Evolutionary conservation across 768 basidiomycete species (phyloP).

Genomic region (Pisolithus microcarpus): DNA sequence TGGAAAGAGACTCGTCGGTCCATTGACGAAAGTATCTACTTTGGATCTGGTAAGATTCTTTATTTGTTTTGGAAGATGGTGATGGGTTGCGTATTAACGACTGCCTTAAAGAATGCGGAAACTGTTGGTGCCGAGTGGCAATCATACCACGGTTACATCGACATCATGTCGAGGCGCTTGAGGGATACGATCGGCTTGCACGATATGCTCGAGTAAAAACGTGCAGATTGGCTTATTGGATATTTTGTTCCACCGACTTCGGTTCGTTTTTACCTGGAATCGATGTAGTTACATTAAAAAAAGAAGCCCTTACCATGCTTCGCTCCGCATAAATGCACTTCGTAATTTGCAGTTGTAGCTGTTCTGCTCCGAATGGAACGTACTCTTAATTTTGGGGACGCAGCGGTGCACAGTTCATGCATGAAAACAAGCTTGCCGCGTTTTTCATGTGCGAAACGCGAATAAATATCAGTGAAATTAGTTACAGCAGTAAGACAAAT

Average conservation of each 20-base stretch:
- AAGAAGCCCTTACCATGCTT: neutral
- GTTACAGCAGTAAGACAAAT: slow-evolving; percentile 3
- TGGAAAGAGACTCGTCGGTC: slow-evolving; percentile 46
- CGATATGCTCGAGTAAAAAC: slow-evolving; percentile 26
- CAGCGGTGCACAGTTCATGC: no score
- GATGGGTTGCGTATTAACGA: slow-evolving; percentile 10
- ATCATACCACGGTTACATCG: slow-evolving; percentile 62
- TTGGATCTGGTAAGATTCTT: slow-evolving; percentile 43
- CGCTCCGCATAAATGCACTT: neutral
- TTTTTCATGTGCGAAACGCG: neutral
- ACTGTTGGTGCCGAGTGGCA: slow-evolving; percentile 48
- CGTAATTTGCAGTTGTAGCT: neutral
- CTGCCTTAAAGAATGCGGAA: slow-evolving; percentile 34
- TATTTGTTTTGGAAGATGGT: slow-evolving; percentile 9
- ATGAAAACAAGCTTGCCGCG: no score
- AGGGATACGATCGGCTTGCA: slow-evolving; percentile 57
- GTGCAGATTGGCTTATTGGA: neutral
- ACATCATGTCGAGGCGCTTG: slow-evolving; percentile 68
- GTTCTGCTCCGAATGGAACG: no score
- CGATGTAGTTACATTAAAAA: neutral
- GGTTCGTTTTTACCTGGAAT: no score
- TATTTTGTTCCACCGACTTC: neutral
- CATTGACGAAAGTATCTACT: slow-evolving; percentile 45
- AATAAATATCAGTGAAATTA: neutral
- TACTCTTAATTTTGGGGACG: no score